phyloP scores from a whole-genome alignment of 2,329 filamentous ascomycete genomes.

The Thielaviopsis musarum region DNA sequence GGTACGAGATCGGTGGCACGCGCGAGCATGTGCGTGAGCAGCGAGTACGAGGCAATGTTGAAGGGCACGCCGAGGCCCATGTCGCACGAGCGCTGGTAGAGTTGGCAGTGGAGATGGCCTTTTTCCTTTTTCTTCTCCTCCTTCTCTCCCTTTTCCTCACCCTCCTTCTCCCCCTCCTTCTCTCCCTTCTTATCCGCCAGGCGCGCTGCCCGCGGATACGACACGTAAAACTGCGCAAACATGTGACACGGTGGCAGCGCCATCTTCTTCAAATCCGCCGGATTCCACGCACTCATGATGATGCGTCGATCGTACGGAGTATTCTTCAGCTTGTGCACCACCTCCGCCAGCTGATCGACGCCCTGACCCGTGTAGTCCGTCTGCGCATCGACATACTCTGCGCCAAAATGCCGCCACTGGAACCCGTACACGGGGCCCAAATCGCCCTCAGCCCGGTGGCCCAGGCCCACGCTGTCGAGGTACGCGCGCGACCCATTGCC shows the following conservation, averaged over 20 bases:
- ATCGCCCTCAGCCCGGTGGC: slow-evolving; percentile 71
- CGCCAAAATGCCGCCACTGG: slow-evolving; percentile 97
- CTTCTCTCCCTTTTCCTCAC: slow-evolving; percentile 17
- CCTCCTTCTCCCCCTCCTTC: background rate
- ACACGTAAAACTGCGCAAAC: slow-evolving; percentile 94
- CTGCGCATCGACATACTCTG: slow-evolving; percentile 63
- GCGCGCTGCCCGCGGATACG: slow-evolving; percentile 35
- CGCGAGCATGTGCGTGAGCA: slow-evolving; percentile 90
- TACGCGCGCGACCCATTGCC: slow-evolving; percentile 85
- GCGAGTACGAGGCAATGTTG: slow-evolving; percentile 89
- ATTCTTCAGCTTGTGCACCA: slow-evolving; percentile 70
- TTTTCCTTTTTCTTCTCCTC: slow-evolving; percentile 32
- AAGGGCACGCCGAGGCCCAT: slow-evolving; percentile 97
- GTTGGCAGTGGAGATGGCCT: slow-evolving; percentile 66
- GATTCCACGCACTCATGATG: slow-evolving; percentile 89
- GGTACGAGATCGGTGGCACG: slow-evolving; percentile 71
- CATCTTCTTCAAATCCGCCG: slow-evolving; percentile 70
- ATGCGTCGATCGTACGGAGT: slow-evolving; percentile 82
- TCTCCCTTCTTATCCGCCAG: background rate
- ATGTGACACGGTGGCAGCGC: slow-evolving; percentile 89
- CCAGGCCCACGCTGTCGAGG: slow-evolving; percentile 70
- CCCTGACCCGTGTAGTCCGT: slow-evolving; percentile 77
- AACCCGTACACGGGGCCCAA: slow-evolving; percentile 95
- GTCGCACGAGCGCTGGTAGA: slow-evolving; percentile 91
- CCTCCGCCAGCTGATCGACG: slow-evolving; percentile 80